phyloP scores from a whole-genome alignment of 139 green algal species.

The Auxenochlorella pyrenoidosa region DNA sequence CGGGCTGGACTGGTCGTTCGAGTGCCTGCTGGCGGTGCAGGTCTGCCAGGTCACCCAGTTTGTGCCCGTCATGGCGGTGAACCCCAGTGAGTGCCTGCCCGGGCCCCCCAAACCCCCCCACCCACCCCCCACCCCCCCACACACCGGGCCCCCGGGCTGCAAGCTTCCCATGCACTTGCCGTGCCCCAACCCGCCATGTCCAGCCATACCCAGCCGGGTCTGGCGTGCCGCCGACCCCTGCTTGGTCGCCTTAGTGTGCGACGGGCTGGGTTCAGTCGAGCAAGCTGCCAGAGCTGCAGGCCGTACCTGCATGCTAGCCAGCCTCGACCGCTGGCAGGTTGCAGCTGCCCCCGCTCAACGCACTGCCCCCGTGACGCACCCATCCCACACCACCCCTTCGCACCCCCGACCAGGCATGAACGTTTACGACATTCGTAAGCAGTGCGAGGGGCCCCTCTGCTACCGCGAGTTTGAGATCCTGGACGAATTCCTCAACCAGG shows the following conservation, averaged over 20 bases:
- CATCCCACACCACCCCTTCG: slow-evolving; percentile 35
- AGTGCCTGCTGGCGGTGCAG: slow-evolving; percentile 76
- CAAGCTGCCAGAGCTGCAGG: background rate
- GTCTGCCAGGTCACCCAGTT: slow-evolving; percentile 61
- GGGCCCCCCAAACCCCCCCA: too few species aligned
- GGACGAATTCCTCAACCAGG: slow-evolving; percentile 73
- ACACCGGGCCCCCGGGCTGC: too few species aligned
- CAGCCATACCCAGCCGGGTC: too few species aligned
- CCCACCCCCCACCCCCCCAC: too few species aligned
- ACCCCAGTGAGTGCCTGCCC: slow-evolving; percentile 16
- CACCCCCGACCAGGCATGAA: slow-evolving; percentile 66
- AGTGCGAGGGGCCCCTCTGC: slow-evolving; percentile 83
- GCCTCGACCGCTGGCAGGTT: background rate
- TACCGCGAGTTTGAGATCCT: slow-evolving; percentile 77
- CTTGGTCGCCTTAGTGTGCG: background rate
- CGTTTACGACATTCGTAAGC: slow-evolving; percentile 92
- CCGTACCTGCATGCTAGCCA: too few species aligned
- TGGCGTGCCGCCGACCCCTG: background rate
- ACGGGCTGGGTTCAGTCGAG: background rate
- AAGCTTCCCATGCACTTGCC: too few species aligned
- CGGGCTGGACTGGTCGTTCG: slow-evolving; percentile 51
- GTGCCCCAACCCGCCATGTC: too few species aligned
- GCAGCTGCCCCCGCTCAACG: too few species aligned
- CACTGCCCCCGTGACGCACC: too few species aligned
- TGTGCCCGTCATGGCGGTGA: slow-evolving; percentile 50